These are phyloP conservation scores for Microbotryum lychnidis-dioicae DNA, from an alignment of 1,284 basidiomycete species.

Conservation along the genomic window DNA sequence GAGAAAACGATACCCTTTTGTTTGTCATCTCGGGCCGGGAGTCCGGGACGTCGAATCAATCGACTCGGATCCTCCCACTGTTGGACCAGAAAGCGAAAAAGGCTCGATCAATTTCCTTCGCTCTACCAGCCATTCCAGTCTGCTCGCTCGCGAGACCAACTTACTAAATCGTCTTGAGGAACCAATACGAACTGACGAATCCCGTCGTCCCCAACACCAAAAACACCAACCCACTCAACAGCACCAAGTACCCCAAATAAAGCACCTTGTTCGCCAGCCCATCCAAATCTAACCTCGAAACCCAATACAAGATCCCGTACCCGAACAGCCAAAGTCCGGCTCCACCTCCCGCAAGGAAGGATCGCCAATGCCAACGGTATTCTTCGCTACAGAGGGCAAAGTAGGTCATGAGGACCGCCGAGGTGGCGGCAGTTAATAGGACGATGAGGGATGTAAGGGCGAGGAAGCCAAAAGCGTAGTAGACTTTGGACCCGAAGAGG, in stretches of 20 bases:
- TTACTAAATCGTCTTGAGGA: conserved; percentile 67
- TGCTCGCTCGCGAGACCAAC: conserved; percentile 38
- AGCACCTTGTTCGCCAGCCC: conserved; percentile 75
- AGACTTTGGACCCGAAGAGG: conserved; percentile 67
- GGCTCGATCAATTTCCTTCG: too few species aligned
- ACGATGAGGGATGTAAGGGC: conserved; percentile 81
- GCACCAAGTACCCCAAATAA: conserved; percentile 83
- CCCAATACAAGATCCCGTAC: conserved; percentile 48
- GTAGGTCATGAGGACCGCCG: conserved; percentile 83
- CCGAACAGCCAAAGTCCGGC: conserved; percentile 85
- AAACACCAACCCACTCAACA: conserved; percentile 77
- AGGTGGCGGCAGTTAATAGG: conserved; percentile 76
- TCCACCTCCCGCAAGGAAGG: conserved; percentile 89
- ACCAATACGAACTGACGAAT: conserved; percentile 56
- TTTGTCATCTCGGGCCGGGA: too few species aligned
- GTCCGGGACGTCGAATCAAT: too few species aligned
- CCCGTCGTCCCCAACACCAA: conserved; percentile 62
- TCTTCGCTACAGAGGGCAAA: conserved; percentile 92
- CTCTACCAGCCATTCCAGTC: not conserved
- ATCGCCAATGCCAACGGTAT: conserved; percentile 95
- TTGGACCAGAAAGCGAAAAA: too few species aligned
- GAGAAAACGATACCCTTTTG: too few species aligned
- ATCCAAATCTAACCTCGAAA: conserved; percentile 53
- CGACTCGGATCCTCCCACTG: too few species aligned
- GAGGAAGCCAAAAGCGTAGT: conserved; percentile 90